Percentiles rank a stretch among this genome's conserved stretches.
phyloP scores from a whole-genome alignment of 2,329 filamentous ascomycete species.

The Didymella lethalis region DNA sequence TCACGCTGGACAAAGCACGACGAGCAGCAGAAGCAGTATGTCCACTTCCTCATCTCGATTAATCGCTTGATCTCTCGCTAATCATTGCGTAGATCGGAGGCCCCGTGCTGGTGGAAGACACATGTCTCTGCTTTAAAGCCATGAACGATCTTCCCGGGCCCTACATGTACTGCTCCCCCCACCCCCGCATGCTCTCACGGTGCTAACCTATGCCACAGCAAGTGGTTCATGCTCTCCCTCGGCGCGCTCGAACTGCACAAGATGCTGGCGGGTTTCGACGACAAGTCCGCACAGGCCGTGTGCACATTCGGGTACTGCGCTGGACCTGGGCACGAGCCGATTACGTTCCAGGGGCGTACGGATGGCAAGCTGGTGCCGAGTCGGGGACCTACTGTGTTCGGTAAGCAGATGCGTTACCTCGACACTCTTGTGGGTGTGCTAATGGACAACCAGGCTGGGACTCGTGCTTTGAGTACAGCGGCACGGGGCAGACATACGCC shows the following conservation, averaged over 20 bases:
- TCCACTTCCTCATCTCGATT: slow-evolving; percentile 2
- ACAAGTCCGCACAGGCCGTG: slow-evolving; percentile 91
- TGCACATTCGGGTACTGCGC: slow-evolving; percentile 94
- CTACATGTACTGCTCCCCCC: slow-evolving; percentile 74
- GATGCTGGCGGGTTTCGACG: slow-evolving; percentile 83
- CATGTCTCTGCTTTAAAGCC: slow-evolving; percentile 90
- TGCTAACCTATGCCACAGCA: slow-evolving; percentile 62
- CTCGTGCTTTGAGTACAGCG: slow-evolving; percentile 91
- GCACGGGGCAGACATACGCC: slow-evolving; percentile 74
- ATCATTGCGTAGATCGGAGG: slow-evolving; percentile 69
- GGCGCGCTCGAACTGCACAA: slow-evolving; percentile 89
- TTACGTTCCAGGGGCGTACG: slow-evolving; percentile 92
- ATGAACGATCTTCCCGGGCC: slow-evolving; percentile 90
- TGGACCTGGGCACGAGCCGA: slow-evolving; percentile 81
- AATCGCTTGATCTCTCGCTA: slow-evolving; percentile 16
- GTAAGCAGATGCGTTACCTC: slow-evolving; percentile 61
- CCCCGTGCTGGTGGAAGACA: slow-evolving; percentile 95
- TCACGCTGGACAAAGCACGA: slow-evolving; percentile 85
- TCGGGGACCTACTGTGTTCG: slow-evolving; percentile 81
- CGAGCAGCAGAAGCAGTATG: slow-evolving; percentile 79
- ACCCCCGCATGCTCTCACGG: background rate
- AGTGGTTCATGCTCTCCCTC: slow-evolving; percentile 88
- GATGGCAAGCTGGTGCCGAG: slow-evolving; percentile 84
- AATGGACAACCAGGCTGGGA: slow-evolving; percentile 78
- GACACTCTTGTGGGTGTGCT: background rate